Evolutionary conservation across 208 protist species (phyloP).

Genomic region (Porcisia deanei): DNA sequence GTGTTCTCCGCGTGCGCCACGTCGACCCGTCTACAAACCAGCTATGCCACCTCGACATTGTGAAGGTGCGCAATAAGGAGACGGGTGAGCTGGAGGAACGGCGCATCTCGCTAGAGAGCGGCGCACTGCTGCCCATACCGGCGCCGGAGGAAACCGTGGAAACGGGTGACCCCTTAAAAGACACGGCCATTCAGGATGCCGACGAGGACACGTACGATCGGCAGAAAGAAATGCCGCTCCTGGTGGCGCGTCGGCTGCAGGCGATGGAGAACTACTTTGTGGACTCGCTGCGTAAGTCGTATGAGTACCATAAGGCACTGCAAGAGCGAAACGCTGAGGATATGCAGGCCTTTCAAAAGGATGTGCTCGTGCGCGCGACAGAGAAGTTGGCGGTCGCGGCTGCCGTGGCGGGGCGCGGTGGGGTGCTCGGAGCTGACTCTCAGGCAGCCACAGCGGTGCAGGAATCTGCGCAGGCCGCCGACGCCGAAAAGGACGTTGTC

Average conservation of each 20-base stretch:
- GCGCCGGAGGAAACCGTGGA: slow-evolving; percentile 47
- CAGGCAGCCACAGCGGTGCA: not conserved
- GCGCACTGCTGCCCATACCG: slow-evolving; percentile 82
- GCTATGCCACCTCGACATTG: slow-evolving; percentile 67
- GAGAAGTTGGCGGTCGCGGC: slow-evolving; percentile 50
- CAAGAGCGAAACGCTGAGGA: slow-evolving; percentile 57
- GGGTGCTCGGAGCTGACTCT: not conserved
- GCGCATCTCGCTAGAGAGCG: slow-evolving; percentile 74
- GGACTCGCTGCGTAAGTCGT: slow-evolving; percentile 39
- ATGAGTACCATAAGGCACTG: slow-evolving; percentile 71
- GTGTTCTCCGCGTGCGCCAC: slow-evolving; percentile 66
- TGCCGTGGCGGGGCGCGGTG: not conserved
- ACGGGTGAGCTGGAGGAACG: slow-evolving; percentile 72
- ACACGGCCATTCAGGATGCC: slow-evolving; percentile 85
- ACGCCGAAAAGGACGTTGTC: not conserved
- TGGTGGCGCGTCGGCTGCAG: slow-evolving; percentile 70
- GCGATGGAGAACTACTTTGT: slow-evolving; percentile 91
- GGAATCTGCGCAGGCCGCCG: not conserved
- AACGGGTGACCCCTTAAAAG: slow-evolving; percentile 75
- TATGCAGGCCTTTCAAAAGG: slow-evolving; percentile 67
- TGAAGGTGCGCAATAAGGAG: slow-evolving; percentile 83
- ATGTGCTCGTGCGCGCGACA: slow-evolving; percentile 55
- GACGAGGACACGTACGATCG: slow-evolving; percentile 78
- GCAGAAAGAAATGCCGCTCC: slow-evolving; percentile 64
- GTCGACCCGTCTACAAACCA: slow-evolving; percentile 84